Evolutionary conservation across 2,329 filamentous ascomycete genomes (phyloP).

Genomic region (Colletotrichum nymphaeae): DNA sequence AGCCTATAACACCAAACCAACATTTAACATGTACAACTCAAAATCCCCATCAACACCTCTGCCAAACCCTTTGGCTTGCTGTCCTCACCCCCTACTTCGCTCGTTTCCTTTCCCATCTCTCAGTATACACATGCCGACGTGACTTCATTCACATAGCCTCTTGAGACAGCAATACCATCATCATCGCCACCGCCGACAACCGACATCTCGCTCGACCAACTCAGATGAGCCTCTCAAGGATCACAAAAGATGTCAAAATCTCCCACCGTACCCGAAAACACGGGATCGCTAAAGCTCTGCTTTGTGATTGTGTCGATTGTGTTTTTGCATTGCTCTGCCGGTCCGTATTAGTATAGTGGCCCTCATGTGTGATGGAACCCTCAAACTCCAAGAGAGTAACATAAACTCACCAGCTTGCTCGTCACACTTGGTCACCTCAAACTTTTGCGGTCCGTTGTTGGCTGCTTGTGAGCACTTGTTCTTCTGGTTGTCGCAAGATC

Average conservation of each 20-base stretch:
- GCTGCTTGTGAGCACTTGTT: slow-evolving; percentile 57
- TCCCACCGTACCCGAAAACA: slow-evolving; percentile 52
- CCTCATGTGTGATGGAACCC: background rate
- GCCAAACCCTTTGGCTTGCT: background rate
- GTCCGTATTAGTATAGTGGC: background rate
- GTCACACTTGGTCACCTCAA: slow-evolving; percentile 58
- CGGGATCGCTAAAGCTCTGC: slow-evolving; percentile 40
- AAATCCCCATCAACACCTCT: background rate
- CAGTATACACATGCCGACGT: slow-evolving; percentile 3
- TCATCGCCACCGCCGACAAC: background rate
- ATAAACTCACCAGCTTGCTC: slow-evolving; percentile 54
- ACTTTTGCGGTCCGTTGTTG: slow-evolving; percentile 47
- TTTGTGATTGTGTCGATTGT: slow-evolving; percentile 43
- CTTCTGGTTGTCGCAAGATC: slow-evolving; percentile 62
- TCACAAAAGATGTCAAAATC: slow-evolving; percentile 62
- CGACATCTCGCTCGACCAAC: background rate
- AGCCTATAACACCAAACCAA: slow-evolving; percentile 1
- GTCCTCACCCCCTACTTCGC: background rate
- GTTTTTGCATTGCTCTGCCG: slow-evolving; percentile 53
- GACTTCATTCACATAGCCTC: background rate
- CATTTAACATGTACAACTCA: background rate
- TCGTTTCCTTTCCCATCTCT: background rate
- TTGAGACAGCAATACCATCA: background rate
- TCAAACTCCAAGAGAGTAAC: background rate
- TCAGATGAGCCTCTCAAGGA: slow-evolving; percentile 38